Evolutionary conservation across 768 basidiomycete species (phyloP).

Genomic region (Amanita fuliginea): DNA sequence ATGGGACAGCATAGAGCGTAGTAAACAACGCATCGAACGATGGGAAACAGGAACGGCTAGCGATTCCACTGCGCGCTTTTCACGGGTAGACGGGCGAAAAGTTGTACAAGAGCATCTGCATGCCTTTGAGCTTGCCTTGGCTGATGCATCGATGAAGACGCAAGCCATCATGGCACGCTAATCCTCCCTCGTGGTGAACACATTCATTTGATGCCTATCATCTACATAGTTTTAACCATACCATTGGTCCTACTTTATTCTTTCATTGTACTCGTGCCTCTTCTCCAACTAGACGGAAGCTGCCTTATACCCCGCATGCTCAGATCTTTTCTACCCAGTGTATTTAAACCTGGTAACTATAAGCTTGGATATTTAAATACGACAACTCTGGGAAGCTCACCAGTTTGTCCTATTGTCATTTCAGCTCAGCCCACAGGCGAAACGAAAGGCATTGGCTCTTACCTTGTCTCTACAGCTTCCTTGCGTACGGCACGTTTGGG

Average conservation of each 20-base stretch:
- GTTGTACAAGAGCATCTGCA: conserved; percentile 70
- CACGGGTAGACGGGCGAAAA: conserved; percentile 54
- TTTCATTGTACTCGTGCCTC: conserved; percentile 7
- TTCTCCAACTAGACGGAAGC: conserved; percentile 18
- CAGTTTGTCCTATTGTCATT: conserved; percentile 31
- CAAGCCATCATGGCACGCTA: conserved; percentile 74
- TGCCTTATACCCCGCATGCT: conserved; percentile 9
- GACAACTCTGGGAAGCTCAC: conserved; percentile 16
- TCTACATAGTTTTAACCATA: conserved; percentile 4
- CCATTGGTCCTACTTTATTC: conserved; percentile 11
- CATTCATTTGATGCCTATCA: conserved; percentile 8
- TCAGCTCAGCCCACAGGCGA: not conserved
- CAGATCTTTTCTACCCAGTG: conserved; percentile 29
- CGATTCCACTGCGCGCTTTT: conserved; percentile 20
- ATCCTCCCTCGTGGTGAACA: conserved; percentile 10
- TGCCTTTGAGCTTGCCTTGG: conserved; percentile 64
- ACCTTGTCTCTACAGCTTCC: conserved; percentile 79
- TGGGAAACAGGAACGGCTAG: conserved; percentile 62
- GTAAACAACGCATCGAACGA: conserved; percentile 60
- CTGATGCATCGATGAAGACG: conserved; percentile 66
- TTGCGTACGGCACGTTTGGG: conserved; percentile 76
- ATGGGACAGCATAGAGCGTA: conserved; percentile 79
- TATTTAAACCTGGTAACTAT: conserved; percentile 42
- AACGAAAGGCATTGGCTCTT: conserved; percentile 7
- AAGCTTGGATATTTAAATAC: conserved; percentile 13